These are phyloP conservation scores for Beauveria bassiana DNA, from an alignment of 2,329 filamentous ascomycete species.

Conservation along the genomic window DNA sequence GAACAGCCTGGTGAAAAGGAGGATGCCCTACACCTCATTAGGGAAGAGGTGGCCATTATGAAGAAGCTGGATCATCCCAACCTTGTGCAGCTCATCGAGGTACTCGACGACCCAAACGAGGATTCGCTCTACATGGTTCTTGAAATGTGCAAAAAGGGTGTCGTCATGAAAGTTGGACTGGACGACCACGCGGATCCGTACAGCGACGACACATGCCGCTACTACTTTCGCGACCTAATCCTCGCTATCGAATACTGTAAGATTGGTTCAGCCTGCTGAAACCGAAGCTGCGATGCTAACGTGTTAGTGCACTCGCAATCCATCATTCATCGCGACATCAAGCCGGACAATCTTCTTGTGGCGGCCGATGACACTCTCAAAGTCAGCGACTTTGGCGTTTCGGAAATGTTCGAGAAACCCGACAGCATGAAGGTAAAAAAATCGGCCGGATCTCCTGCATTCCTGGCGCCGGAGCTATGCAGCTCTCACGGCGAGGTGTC, in stretches of 20 bases:
- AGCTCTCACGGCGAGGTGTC: slow-evolving; percentile 80
- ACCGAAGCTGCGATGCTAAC: slow-evolving; percentile 6
- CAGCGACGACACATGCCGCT: slow-evolving; percentile 70
- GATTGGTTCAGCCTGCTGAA: slow-evolving; percentile 24
- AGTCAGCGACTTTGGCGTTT: slow-evolving; percentile 97
- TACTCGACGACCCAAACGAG: slow-evolving; percentile 89
- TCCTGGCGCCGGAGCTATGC: slow-evolving; percentile 88
- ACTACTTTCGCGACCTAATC: slow-evolving; percentile 92
- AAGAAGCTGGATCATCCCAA: slow-evolving; percentile 96
- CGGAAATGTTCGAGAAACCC: slow-evolving; percentile 89
- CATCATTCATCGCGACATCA: slow-evolving; percentile 93
- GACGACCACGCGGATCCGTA: slow-evolving; percentile 78
- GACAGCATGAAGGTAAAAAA: slow-evolving; percentile 86
- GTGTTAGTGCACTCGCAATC: slow-evolving; percentile 77
- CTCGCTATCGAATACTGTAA: slow-evolving; percentile 86
- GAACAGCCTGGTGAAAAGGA: slow-evolving; percentile 48
- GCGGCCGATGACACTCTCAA: slow-evolving; percentile 91
- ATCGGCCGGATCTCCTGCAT: slow-evolving; percentile 89
- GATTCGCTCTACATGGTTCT: slow-evolving; percentile 98
- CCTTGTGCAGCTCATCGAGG: slow-evolving; percentile 86
- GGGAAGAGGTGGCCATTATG: slow-evolving; percentile 97
- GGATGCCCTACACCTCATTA: slow-evolving; percentile 75
- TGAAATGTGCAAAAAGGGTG: slow-evolving; percentile 98
- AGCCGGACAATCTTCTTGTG: slow-evolving; percentile 89
- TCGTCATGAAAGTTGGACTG: slow-evolving; percentile 93